phyloP scores from a whole-genome alignment of 345 rosid genomes.

The Gossypium australe region DNA sequence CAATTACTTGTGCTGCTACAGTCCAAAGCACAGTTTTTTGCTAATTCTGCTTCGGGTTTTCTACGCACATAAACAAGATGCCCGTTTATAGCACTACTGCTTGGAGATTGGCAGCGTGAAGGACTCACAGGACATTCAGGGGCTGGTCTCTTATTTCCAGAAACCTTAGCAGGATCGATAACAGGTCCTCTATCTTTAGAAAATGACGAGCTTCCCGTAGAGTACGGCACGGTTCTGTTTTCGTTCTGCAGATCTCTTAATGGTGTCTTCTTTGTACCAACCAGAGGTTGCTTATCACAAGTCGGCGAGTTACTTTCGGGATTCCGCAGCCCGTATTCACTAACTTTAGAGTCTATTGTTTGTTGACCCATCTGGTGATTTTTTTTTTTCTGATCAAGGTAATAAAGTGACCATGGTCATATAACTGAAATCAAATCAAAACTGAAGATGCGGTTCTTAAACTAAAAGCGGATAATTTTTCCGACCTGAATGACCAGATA shows the following conservation, averaged over 20 bases:
- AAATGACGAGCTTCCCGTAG: conserved; percentile 28
- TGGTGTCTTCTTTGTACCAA: conserved; percentile 47
- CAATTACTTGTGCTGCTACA: conserved; percentile 4
- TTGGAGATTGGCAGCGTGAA: conserved; percentile 33
- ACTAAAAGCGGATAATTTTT: background rate
- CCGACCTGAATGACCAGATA: background rate
- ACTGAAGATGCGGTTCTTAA: background rate
- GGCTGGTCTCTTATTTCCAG: conserved; percentile 49
- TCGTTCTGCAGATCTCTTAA: conserved; percentile 58
- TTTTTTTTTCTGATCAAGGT: background rate
- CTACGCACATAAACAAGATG: conserved; percentile 79
- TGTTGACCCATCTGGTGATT: conserved; percentile 39
- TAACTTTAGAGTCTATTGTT: conserved; percentile 36
- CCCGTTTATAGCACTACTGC: conserved; percentile 41
- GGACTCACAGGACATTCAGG: conserved; percentile 33
- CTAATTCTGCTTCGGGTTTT: conserved; percentile 55
- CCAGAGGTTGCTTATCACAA: conserved; percentile 36
- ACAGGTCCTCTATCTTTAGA: conserved; percentile 34
- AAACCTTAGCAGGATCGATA: conserved; percentile 35
- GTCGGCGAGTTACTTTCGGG: conserved; percentile 32
- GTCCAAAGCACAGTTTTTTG: conserved; percentile 23
- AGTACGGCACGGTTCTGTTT: conserved; percentile 36
- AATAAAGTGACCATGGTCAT: background rate
- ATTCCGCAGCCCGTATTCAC: conserved; percentile 33
- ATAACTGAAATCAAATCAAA: background rate